phyloP scores from a whole-genome alignment of 2,329 filamentous ascomycete species.

The Colletotrichum sp. region DNA sequence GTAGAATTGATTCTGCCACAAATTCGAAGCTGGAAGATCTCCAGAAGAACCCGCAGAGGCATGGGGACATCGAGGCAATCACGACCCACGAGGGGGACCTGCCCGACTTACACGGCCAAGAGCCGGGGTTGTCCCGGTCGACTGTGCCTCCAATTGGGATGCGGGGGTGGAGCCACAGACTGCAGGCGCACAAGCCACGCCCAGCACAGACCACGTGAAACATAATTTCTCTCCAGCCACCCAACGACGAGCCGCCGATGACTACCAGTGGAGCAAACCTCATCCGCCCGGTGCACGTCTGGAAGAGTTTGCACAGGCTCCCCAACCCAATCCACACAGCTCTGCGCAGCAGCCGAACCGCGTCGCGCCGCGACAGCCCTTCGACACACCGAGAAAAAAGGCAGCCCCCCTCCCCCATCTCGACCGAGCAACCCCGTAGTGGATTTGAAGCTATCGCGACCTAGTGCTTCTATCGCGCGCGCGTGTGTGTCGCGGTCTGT shows the following conservation, averaged over 20 bases:
- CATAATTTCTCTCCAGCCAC: not conserved
- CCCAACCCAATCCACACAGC: slow-evolving; percentile 23
- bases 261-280: slow-evolving; percentile 10
- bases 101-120: slow-evolving; percentile 9
- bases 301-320: slow-evolving; percentile 25
- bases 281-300: slow-evolving; percentile 5
- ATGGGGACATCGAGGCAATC: not conserved
- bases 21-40: not conserved
- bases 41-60: not conserved
- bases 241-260: not conserved
- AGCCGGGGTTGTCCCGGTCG: slow-evolving; percentile 7
- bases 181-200: not conserved
- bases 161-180: not conserved
- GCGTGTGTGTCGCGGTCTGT: not conserved
- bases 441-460: slow-evolving; percentile 8
- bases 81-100: not conserved
- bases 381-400: not conserved
- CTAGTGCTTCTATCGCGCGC: not conserved
- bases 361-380: slow-evolving; percentile 26
- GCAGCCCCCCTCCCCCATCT: slow-evolving; percentile 12
- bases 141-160: not conserved
- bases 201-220: not conserved
- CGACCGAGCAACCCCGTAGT: slow-evolving; percentile 1
- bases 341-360: slow-evolving; percentile 4
- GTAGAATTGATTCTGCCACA: not conserved